Conservation (phyloP, 305 asterid species). For the Ruellia speciosa region DNA sequence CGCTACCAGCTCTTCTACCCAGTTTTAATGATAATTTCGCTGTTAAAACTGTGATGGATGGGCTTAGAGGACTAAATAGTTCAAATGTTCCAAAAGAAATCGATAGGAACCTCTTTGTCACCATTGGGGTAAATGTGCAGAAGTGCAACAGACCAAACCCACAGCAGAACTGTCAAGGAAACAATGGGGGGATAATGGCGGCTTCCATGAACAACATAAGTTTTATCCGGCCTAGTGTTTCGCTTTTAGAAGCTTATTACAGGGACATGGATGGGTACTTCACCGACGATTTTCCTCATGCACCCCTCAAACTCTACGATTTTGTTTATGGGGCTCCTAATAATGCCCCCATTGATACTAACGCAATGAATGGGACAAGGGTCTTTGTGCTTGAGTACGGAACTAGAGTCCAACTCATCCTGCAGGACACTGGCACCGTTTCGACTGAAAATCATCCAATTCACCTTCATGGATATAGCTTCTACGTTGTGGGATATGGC, state of each 20-base stretch:
- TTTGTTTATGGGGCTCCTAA: slow-evolving; percentile 58
- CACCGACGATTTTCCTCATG: slow-evolving; percentile 41
- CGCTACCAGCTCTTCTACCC: slow-evolving; percentile 43
- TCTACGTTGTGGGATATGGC: slow-evolving; percentile 59
- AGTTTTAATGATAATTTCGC: slow-evolving; percentile 43
- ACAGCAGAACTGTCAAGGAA: slow-evolving; percentile 37
- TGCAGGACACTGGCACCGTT: slow-evolving; percentile 59
- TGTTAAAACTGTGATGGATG: slow-evolving; percentile 59
- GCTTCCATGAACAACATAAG: slow-evolving; percentile 67
- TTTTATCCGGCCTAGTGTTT: slow-evolving; percentile 41
- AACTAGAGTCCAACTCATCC: slow-evolving; percentile 46
- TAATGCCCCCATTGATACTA: slow-evolving; percentile 44
- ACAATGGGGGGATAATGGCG: slow-evolving; percentile 49
- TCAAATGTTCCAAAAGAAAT: slow-evolving; percentile 37
- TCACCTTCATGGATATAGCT: slow-evolving; percentile 63
- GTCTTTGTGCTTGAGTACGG: slow-evolving; percentile 54
- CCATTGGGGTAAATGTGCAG: slow-evolving; percentile 49
- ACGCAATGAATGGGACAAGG: slow-evolving; percentile 42
- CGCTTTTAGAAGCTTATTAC: slow-evolving; percentile 50
- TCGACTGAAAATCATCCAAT: slow-evolving; percentile 64
- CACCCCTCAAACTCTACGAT: slow-evolving; percentile 42
- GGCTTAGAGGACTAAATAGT: slow-evolving; percentile 41
- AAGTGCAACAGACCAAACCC: slow-evolving; percentile 38
- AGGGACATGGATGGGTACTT: slow-evolving; percentile 32
- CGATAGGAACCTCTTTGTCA: slow-evolving; percentile 45